Base-by-base conservation (phyloP, 441 rosid genomes). In the Populus hybrid region DNA sequence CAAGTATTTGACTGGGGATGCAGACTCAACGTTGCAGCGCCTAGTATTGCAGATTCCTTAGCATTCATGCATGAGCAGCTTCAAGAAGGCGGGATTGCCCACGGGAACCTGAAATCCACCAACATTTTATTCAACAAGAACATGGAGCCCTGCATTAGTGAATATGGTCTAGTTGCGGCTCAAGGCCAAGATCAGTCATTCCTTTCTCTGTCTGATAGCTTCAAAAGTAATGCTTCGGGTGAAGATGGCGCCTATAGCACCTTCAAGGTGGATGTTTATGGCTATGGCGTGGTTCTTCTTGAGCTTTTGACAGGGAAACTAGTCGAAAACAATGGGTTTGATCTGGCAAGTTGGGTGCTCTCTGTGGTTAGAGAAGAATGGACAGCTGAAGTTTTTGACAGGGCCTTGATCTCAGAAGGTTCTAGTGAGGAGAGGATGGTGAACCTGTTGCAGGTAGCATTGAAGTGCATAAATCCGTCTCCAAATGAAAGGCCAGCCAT, bases 61-160 rank as follows among this genome's bases (percentile, higher is more conserved):
- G 85, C 88, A 78, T 85, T 78, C 72, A 81, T 86, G 85, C 92
- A 89, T 53, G 70, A 78, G 69, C 85, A 82, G 82, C 88, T 89
- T 36, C 66, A 5, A 0, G 82, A 86, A 70, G 88, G 84, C 66
- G 83, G 82, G 68, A 87, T 89, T 26, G 88, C 90, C 24, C 93
- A 87, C 77, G 95, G 93, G 26, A 87, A 87, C 87, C 73, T 91
- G 77, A 91, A 91, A 82, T 84, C 91, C 76, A 79, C 89, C n/a
- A 87, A 88, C 83, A 86, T 89, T 32, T 69, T 91, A 75, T 83
- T 91, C 80, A 68, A 83, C 87, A 67, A 76, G 40, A 82, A 82
- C 21, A 84, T 86, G 88, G 91, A 87, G 53, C 91, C 90, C 8
- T 82, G 84, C 76, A 64, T 88, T 23, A 88, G 88, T 57, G 92